phyloP scores from a whole-genome alignment of 768 basidiomycete genomes.

The Imleria badia region DNA sequence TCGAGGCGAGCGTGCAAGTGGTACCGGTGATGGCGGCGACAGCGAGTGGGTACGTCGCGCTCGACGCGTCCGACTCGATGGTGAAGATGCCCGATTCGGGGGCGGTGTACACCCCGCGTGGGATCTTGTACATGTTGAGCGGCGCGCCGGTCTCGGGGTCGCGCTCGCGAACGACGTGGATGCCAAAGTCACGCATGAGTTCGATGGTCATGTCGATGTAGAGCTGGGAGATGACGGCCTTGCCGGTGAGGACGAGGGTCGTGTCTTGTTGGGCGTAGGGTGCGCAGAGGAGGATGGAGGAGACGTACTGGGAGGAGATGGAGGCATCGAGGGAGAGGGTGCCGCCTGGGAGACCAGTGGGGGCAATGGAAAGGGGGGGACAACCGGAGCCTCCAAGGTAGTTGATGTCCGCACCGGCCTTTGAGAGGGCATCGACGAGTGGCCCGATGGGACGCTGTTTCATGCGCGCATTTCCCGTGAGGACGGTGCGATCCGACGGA shows the following conservation, averaged over 20 bases:
- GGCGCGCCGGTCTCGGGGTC: slow-evolving; percentile 59
- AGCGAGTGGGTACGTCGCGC: slow-evolving; percentile 95
- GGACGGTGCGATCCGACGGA: slow-evolving; percentile 57
- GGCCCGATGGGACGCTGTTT: slow-evolving; percentile 98
- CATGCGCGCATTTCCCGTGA: slow-evolving; percentile 98
- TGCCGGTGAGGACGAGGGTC: slow-evolving; percentile 87
- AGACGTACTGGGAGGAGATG: slow-evolving; percentile 98
- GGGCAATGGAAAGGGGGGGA: slow-evolving; percentile 83
- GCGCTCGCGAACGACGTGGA: slow-evolving; percentile 64
- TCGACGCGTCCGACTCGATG: slow-evolving; percentile 95
- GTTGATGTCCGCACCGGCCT: slow-evolving; percentile 75
- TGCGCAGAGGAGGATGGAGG: slow-evolving; percentile 93
- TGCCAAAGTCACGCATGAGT: slow-evolving; percentile 94
- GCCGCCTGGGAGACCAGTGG: slow-evolving; percentile 80
- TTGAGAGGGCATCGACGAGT: slow-evolving; percentile 82
- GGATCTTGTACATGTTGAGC: slow-evolving; percentile 86
- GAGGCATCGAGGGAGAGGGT: slow-evolving; percentile 86
- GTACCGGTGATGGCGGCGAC: slow-evolving; percentile 98
- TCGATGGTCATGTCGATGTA: slow-evolving; percentile 99
- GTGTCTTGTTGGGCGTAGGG: slow-evolving; percentile 87
- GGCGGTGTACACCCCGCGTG: slow-evolving; percentile 73
- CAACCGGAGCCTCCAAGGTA: slow-evolving; percentile 83
- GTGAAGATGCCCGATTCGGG: slow-evolving; percentile 65
- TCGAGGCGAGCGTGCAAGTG: slow-evolving; percentile 89
- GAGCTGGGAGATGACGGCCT: slow-evolving; percentile 95